Base-by-base conservation (phyloP, 2,329 filamentous ascomycete genomes). In the Cordyceps tenuipes region DNA sequence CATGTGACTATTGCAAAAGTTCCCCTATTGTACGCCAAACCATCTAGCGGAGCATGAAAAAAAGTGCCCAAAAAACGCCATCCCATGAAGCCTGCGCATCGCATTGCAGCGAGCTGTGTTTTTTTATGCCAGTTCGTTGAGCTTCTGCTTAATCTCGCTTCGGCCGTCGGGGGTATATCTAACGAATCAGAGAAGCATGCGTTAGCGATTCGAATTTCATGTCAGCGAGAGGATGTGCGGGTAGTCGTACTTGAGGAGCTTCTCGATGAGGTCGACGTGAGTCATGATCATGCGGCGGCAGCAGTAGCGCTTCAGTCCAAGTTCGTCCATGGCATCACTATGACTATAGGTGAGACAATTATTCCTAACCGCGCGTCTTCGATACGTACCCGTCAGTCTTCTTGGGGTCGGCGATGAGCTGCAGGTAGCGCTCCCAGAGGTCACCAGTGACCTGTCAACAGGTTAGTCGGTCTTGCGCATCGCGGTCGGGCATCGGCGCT, bases 221-320 rank as follows among this genome's bases (percentile, higher is more conserved):
- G 26, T 49, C n/a, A 39, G 23, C 10, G 3, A 31, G 7, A 6
- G 3, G n/a, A 15, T 41, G 21, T 17, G 41, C 23, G 13, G 29
- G 43, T 46, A 26, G 43, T 59, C 83, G 67, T 86, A 96, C 90
- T 93, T 90, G 66, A 99, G 85, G 55, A 99, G 85, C 78, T 99
- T 99, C 82, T 99, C 94, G 68, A 99, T 97, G 63, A 99, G 81
- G 74, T 99, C 94, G 69, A 99, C 94, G 76, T 99, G 94, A 62
- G 94, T 99, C 89, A 99, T 97, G 75, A 99, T 86, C 94, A 99
- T 99, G 70, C 94, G 89, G 68, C 94, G 90, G 79, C 94, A 99
- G 83, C 94, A 99, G 80, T 99, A 99, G 68, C 94, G 86, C 76
- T 91, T 93, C 70, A 95, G 88, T 60, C 91, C 91, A 57, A 99